Evolutionary conservation across 371 early-diverging fungal genomes (phyloP), one percentile per base, ranked within the genome.

Genomic region (Mucor circinelloides): DNA sequence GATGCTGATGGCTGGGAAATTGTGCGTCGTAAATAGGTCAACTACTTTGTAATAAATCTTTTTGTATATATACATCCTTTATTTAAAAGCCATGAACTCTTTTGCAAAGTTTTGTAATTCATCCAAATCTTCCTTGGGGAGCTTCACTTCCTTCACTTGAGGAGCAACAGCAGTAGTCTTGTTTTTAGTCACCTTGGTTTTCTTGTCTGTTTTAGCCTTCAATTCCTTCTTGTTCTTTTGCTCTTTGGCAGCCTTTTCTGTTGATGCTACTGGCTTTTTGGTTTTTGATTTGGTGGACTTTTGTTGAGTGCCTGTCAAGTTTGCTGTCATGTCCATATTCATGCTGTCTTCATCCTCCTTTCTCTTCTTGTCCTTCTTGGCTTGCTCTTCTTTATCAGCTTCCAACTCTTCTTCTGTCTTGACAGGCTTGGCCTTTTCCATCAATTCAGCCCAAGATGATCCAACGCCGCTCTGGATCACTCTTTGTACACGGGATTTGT

Each of bases 1-100:
- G 85, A 84, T 62, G 84, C 79, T 55, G 86, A 85, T 73, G 87
- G 85, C 3, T 83, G 82, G 67, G 82, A 84, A 62, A 81, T 69
- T 25, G 85, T 83, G 13, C 75, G 74, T 59, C 72, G 70, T 58
- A 70, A 69, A 60, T 68, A 75, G n/a, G n/a, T n/a, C n/a, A 61
- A 36, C 8, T 57, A 38, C 3, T 9, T 9, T 52, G 27, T 27
- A 40, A 52, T 52, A 52, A 23, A 52, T 5, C 34, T 36, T 57
- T 46, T 46, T 46, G n/a, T 50, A 50, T 50, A 23, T 25, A 50
- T 13, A 23, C 12, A 50, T 31, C 25, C n/a, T 27, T 60, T 66
- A 55, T 64, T 67, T 52, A n/a, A 70, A 54, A 42, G 62, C 66
- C 31, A 58, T 56, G 38, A 72, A 72, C 48, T 75, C 72, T 13